Conservation (phyloP, 2,329 filamentous ascomycete species). For the Cadophora sp. region DNA sequence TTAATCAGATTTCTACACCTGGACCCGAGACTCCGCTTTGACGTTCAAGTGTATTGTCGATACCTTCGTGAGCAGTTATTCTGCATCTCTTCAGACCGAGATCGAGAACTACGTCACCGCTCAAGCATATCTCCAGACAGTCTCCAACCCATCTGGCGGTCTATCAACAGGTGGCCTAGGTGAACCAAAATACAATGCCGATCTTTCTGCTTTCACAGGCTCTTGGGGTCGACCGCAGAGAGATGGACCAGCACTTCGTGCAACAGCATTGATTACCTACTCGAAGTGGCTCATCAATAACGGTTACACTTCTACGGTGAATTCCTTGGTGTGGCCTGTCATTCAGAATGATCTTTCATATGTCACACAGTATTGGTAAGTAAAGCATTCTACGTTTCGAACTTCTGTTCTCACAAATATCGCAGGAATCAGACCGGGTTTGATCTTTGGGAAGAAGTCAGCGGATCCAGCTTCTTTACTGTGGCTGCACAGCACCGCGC, state of each 20-base stretch:
- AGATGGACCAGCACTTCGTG: conserved; percentile 79
- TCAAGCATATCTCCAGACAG: conserved; percentile 63
- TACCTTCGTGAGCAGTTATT: conserved; percentile 62
- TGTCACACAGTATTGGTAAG: conserved; percentile 72
- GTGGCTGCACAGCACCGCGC: conserved; percentile 71
- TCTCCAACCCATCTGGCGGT: conserved; percentile 60
- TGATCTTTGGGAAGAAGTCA: conserved; percentile 86
- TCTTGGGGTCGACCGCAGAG: conserved; percentile 80
- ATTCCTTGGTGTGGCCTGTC: conserved; percentile 71
- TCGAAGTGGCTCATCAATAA: conserved; percentile 74
- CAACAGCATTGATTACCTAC: conserved; percentile 75
- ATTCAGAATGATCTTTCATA: conserved; percentile 79
- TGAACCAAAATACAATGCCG: conserved; percentile 76
- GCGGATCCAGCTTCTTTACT: conserved; percentile 82
- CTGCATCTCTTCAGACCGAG: conserved; percentile 51
- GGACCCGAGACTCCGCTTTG: conserved; percentile 77
- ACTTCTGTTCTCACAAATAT: conserved; percentile 6
- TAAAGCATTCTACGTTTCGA: not conserved
- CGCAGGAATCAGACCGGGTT: conserved; percentile 62
- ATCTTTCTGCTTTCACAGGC: conserved; percentile 67
- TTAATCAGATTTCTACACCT: conserved; percentile 75
- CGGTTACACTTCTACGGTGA: conserved; percentile 54
- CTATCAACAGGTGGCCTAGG: conserved; percentile 61
- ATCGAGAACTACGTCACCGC: conserved; percentile 73
- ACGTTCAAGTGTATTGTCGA: conserved; percentile 74